These are phyloP conservation scores for Diaporthe capsici DNA, from an alignment of 2,329 filamentous ascomycete species.

Conservation along the genomic window DNA sequence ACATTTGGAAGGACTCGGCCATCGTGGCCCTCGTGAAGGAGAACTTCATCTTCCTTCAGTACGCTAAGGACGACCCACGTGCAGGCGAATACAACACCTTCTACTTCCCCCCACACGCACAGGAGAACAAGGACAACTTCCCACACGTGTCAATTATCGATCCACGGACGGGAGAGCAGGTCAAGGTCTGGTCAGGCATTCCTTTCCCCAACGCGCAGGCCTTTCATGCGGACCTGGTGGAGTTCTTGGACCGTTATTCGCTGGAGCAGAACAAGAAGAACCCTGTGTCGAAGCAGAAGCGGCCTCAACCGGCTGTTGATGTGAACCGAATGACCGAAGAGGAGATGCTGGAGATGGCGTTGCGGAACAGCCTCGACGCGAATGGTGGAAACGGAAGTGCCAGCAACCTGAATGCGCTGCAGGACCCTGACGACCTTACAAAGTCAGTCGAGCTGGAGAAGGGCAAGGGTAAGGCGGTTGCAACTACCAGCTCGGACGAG, in stretches of 20 bases:
- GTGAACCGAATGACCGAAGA: constrained; percentile 95
- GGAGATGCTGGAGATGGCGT: constrained; percentile 94
- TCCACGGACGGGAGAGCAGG: constrained; percentile 94
- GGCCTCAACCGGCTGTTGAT: constrained; percentile 74
- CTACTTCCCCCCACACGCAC: constrained; percentile 80
- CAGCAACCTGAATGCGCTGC: constrained; percentile 61
- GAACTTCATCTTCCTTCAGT: constrained; percentile 97
- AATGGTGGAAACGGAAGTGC: constrained; percentile 53
- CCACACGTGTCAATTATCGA: constrained; percentile 97
- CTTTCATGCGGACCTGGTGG: constrained; percentile 91
- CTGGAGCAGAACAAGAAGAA: constrained; percentile 91
- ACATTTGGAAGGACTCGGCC: constrained; percentile 91
- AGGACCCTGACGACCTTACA: constrained; percentile 91
- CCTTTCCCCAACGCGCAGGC: constrained; percentile 83
- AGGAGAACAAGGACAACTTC: constrained; percentile 89
- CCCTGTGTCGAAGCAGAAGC: constrained; percentile 87
- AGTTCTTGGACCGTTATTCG: constrained; percentile 98
- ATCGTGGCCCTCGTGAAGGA: constrained; percentile 87
- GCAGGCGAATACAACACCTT: constrained; percentile 89
- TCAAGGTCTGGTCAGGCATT: constrained; percentile 93
- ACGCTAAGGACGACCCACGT: constrained; percentile 85
- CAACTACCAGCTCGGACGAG: constrained; percentile 47
- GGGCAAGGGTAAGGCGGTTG: constrained; percentile 65
- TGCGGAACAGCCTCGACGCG: constrained; percentile 86
- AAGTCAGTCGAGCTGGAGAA: constrained; percentile 69